phyloP scores from a whole-genome alignment of 495 filamentous ascomycete genomes.

The Trichoderma virens region DNA sequence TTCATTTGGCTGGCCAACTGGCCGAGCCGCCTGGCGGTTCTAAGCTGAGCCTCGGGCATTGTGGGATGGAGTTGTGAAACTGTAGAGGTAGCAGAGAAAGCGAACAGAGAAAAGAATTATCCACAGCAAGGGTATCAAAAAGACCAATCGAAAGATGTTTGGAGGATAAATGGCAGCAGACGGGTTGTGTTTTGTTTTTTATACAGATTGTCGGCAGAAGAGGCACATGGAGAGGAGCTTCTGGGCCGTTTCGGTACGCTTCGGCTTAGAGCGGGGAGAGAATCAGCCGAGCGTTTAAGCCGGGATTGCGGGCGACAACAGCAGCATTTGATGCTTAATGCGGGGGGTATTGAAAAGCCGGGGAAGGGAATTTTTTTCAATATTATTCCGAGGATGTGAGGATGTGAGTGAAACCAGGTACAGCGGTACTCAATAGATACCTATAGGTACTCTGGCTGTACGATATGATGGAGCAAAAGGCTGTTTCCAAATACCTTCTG shows the following conservation, averaged over 20 bases:
- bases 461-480: too few species aligned
- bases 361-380: background rate
- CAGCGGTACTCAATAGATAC: too few species aligned
- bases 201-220: background rate
- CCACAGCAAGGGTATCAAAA: background rate
- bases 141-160: background rate
- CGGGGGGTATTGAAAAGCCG: background rate
- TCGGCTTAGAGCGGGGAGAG: constrained; percentile 11
- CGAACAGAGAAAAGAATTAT: background rate
- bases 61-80: background rate
- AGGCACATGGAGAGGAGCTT: background rate
- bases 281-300: constrained; percentile 4
- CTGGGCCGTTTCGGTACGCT: constrained; percentile 8
- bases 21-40: constrained; percentile 27
- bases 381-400: background rate
- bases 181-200: background rate
- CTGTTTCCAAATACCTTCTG: too few species aligned
- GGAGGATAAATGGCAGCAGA: background rate
- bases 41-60: constrained; percentile 17
- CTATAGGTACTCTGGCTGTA: too few species aligned
- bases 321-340: background rate
- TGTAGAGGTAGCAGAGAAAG: background rate
- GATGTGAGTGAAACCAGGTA: too few species aligned
- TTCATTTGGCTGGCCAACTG: constrained; percentile 22
- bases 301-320: background rate